These are phyloP conservation scores for Alternaria solani DNA, from an alignment of 2,329 filamentous ascomycete genomes.

Conservation along the genomic window DNA sequence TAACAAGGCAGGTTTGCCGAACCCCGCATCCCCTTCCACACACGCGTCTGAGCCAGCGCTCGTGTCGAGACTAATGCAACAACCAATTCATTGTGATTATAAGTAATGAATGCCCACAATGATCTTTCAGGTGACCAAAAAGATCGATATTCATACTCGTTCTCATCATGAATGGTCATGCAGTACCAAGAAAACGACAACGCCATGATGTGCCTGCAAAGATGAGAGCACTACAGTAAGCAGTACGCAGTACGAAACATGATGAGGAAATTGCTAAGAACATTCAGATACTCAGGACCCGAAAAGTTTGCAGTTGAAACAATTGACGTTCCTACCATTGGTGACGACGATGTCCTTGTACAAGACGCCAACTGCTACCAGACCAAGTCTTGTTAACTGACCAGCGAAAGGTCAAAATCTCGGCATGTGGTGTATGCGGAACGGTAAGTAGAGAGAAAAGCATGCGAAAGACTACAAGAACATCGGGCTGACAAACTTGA, in stretches of 20 bases:
- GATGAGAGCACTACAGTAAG: constrained; percentile 38
- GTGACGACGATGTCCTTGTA: constrained; percentile 37
- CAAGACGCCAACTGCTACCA: neutral
- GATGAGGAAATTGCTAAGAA: neutral
- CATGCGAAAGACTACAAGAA: neutral
- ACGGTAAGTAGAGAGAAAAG: constrained; percentile 19
- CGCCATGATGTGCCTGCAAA: constrained; percentile 22
- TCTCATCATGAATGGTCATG: constrained; percentile 7
- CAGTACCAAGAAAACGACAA: neutral
- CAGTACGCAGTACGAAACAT: neutral
- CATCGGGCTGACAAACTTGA: neutral
- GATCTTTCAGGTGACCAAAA: neutral
- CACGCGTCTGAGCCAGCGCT: constrained; percentile 14
- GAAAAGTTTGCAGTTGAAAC: constrained; percentile 32
- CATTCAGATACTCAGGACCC: constrained; percentile 27
- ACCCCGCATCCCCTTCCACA: constrained; percentile 23
- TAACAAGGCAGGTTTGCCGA: constrained; percentile 24
- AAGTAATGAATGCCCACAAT: neutral
- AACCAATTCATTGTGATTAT: neutral
- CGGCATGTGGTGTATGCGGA: constrained; percentile 36
- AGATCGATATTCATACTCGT: too few relatives aligned
- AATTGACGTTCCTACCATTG: constrained; percentile 27
- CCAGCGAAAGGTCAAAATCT: constrained; percentile 28
- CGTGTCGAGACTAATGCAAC: neutral
- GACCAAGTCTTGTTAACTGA: neutral